Percentiles rank a stretch among this genome's conserved stretches.
These are phyloP conservation scores for Russula abietina DNA, from an alignment of 768 basidiomycete genomes.

Conservation along the genomic window DNA sequence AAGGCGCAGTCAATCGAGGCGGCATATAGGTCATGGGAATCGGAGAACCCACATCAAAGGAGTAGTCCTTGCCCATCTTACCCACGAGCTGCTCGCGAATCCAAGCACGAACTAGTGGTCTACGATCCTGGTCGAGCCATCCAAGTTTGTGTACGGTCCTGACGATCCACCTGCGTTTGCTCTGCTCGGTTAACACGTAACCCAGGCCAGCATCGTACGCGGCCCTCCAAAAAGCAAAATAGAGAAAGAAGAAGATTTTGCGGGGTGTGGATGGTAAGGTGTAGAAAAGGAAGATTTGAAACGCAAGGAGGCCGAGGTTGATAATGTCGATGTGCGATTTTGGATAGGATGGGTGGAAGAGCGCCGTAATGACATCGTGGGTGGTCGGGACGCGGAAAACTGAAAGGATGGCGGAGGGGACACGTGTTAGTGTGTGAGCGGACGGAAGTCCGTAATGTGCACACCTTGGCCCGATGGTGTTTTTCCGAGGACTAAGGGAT, in stretches of 20 bases:
- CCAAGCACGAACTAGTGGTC: slow-evolving; percentile 68
- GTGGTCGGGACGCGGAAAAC: slow-evolving; percentile 93
- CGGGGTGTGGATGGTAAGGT: slow-evolving; percentile 50
- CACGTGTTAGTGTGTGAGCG: slow-evolving; percentile 7
- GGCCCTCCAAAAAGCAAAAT: slow-evolving; percentile 89
- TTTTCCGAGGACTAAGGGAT: slow-evolving; percentile 77
- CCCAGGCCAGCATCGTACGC: slow-evolving; percentile 93
- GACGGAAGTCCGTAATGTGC: slow-evolving; percentile 20
- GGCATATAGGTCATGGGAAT: slow-evolving; percentile 5
- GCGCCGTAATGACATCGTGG: slow-evolving; percentile 78
- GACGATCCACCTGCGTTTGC: slow-evolving; percentile 93
- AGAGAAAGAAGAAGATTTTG: slow-evolving; percentile 72
- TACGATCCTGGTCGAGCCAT: slow-evolving; percentile 77
- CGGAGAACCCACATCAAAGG: slow-evolving; percentile 66
- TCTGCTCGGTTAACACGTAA: slow-evolving; percentile 91
- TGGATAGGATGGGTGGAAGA: slow-evolving; percentile 75
- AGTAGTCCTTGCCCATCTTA: slow-evolving; percentile 94
- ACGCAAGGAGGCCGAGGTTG: slow-evolving; percentile 70
- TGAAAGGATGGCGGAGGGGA: slow-evolving; percentile 31
- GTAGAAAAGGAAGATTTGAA: slow-evolving; percentile 72
- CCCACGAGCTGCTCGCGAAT: slow-evolving; percentile 78
- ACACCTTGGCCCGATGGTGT: slow-evolving; percentile 74
- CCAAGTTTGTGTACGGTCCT: slow-evolving; percentile 67
- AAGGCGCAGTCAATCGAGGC: slow-evolving; percentile 1
- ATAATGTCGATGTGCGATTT: slow-evolving; percentile 87